Conservation (phyloP, 306 rosid species). For the Cucumis cinereus region DNA sequence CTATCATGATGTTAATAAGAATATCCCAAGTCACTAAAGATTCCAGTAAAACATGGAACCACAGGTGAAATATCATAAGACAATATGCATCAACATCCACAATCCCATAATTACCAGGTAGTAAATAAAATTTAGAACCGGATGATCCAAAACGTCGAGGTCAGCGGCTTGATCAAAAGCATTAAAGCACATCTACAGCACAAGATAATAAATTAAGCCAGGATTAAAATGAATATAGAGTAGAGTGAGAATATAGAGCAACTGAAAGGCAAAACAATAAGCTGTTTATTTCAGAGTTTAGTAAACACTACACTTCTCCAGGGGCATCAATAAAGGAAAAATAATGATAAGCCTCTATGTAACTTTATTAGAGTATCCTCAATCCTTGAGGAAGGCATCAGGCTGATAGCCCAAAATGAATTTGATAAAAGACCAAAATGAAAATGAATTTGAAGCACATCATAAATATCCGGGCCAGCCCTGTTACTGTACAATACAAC, state of each 20-base stretch:
- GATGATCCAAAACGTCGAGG: conserved; percentile 92
- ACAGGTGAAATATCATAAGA: background rate
- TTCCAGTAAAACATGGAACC: background rate
- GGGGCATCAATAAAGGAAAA: no score
- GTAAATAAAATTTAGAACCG: conserved; percentile 71
- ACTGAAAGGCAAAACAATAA: background rate
- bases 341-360: background rate
- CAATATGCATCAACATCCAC: background rate
- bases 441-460: background rate
- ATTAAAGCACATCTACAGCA: conserved; percentile 68
- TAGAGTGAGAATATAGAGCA: background rate
- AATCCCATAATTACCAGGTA: conserved; percentile 24
- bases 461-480: background rate
- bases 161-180: conserved; percentile 72
- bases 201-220: conserved; percentile 3
- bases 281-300: background rate
- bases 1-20: background rate
- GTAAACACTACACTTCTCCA: background rate
- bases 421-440: background rate
- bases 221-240: background rate
- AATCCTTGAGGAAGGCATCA: background rate
- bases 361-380: background rate
- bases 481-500: background rate
- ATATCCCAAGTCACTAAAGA: background rate
- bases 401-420: background rate